phyloP scores from a whole-genome alignment of 106 monocot species.

The Dioscorea zingiberensis region DNA sequence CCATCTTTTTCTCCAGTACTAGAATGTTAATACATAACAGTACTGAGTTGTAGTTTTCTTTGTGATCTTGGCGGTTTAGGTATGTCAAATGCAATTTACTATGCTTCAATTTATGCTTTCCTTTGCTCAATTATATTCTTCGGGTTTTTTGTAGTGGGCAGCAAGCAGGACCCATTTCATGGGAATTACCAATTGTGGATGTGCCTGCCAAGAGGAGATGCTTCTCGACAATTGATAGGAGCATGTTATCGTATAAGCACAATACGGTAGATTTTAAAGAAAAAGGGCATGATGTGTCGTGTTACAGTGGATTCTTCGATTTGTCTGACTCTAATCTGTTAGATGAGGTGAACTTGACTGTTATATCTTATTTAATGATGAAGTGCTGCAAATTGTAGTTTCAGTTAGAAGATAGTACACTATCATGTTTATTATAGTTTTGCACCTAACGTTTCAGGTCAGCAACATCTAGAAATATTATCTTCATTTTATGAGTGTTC shows the following conservation, averaged over 20 bases:
- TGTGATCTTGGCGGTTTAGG: too few relatives aligned
- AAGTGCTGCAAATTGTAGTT: too few relatives aligned
- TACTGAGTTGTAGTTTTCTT: too few relatives aligned
- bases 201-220: conserved; percentile 18
- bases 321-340: conserved; percentile 24
- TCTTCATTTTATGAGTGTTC: too few relatives aligned
- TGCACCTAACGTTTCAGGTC: too few relatives aligned
- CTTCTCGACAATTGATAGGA: conserved; percentile 11
- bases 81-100: too few relatives aligned
- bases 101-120: not conserved
- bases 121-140: not conserved
- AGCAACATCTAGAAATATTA: too few relatives aligned
- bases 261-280: conserved; percentile 14
- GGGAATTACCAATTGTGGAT: conserved; percentile 38
- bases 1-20: too few relatives aligned
- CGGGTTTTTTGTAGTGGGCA: conserved; percentile 53
- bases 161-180: conserved; percentile 65
- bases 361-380: too few relatives aligned
- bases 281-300: conserved; percentile 1
- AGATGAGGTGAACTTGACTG: conserved; percentile 30
- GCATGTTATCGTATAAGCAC: conserved; percentile 27
- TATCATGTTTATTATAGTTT: too few relatives aligned
- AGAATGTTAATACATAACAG: too few relatives aligned
- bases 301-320: conserved; percentile 18
- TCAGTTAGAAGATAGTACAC: too few relatives aligned